Base-by-base conservation (phyloP, 352 stramenopile genomes). In the Pythium rhizo-oryzae region DNA sequence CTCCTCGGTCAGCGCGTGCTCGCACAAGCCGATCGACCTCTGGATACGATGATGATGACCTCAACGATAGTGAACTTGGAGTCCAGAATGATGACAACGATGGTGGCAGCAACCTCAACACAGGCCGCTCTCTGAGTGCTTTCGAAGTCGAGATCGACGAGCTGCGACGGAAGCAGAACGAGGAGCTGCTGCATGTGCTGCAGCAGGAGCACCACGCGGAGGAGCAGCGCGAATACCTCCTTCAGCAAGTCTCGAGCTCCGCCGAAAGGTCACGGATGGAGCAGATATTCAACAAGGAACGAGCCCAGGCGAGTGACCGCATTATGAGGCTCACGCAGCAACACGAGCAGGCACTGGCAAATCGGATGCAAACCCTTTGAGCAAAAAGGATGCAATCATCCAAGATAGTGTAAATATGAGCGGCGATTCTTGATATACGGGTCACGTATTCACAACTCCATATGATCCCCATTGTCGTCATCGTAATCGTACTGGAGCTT, bases 161-260 rank as follows among this genome's bases (percentile, higher is more conserved):
- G 1, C 70, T 96, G 30, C 76, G 84, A 9, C 67, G 81, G 37
- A 69, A 75, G 15, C 89, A 95, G 33, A 96, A 95, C 47, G 74
- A 88, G 46, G 82, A 93, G 64, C 51, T 96, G 15, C 62, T 95
- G 1, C 70, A 76, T 8, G 74, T 94, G 25, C 70, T 96, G 5
- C 77, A 94, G 54, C 76, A 94, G 59, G 89, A 95, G 33, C 83
- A 95, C 47, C 82, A 92, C 30, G 82, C 86, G 0, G 89, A 96
- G 70, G 85, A 93, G 68, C 84, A 94, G 47, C 82, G 89, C 1
- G 84, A 93, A 25, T 78, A 89, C 60, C 69, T 94, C 25, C 37
- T 93, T 18, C 69, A 64, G 0, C 79, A 91, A 61, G 76, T 78
- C 0, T 65, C 51, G 16, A 65, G 74, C 52, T 52, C 59, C 8